Percentiles rank a stretch among this genome's conserved stretches.
These are phyloP conservation scores for Xylariaceae sp. DNA, from an alignment of 2,329 filamentous ascomycete genomes.

Conservation along the genomic window DNA sequence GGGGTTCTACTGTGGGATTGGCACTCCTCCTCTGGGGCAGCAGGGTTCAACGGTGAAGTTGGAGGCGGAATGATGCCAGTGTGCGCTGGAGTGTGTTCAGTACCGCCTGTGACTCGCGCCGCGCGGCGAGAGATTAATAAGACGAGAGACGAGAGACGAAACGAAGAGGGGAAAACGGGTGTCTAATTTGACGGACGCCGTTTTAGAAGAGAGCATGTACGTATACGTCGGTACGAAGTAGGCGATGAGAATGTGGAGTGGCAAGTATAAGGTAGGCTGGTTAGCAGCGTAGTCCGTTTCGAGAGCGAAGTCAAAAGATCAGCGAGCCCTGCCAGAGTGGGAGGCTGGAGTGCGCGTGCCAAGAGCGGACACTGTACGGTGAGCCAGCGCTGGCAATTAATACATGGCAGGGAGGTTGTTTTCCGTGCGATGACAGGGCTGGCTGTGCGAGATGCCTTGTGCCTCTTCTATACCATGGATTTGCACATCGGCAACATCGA, in stretches of 20 bases:
- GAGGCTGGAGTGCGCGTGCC: constrained; percentile 28
- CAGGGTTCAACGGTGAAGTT: constrained; percentile 39
- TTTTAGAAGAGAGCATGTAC: too few relatives aligned
- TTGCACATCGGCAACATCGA: too few relatives aligned
- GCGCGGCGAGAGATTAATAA: constrained; percentile 12
- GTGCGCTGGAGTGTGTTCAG: constrained; percentile 14
- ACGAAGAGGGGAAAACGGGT: constrained; percentile 30
- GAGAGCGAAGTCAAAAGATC: constrained; percentile 37
- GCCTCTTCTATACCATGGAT: too few relatives aligned
- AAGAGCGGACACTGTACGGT: constrained; percentile 22
- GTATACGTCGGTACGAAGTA: too few relatives aligned
- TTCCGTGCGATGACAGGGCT: constrained; percentile 15
- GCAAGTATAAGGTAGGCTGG: too few relatives aligned
- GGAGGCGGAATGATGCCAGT: constrained; percentile 27
- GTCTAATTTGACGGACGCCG: constrained; percentile 32
- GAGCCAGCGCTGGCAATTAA: constrained; percentile 18
- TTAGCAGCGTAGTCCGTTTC: constrained; percentile 33
- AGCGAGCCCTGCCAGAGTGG: constrained; percentile 34
- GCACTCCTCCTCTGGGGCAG: constrained; percentile 35
- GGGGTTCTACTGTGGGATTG: constrained; percentile 22
- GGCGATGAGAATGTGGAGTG: constrained; percentile 36
- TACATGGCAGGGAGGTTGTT: constrained; percentile 12
- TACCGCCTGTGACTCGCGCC: constrained; percentile 25
- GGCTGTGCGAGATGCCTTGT: neutral
- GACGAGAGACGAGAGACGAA: constrained; percentile 6